These are phyloP conservation scores for Raddia guianensis DNA, from an alignment of 176 grass and related monocot species.

Conservation along the genomic window DNA sequence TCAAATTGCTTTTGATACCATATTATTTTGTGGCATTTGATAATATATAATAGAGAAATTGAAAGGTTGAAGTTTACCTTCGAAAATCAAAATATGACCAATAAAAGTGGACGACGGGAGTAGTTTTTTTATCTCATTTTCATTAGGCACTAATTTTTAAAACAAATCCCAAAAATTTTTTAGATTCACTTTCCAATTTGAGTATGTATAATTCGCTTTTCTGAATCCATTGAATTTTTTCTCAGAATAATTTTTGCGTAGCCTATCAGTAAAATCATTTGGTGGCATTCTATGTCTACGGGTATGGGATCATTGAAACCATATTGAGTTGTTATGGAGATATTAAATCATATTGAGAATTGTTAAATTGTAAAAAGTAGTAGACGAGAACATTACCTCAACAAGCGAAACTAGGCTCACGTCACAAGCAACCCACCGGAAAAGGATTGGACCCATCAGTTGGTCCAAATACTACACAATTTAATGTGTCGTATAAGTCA, in stretches of 20 bases:
- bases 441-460: slow-evolving; percentile 77
- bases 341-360: slow-evolving; percentile 20
- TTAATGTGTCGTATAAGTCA: slow-evolving; percentile 19
- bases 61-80: too few species aligned
- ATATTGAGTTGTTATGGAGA: slow-evolving; percentile 16
- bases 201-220: too few species aligned
- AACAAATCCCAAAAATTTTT: too few species aligned
- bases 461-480: slow-evolving; percentile 78
- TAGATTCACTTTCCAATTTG: too few species aligned
- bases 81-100: too few species aligned
- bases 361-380: slow-evolving; percentile 18
- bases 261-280: background rate
- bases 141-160: too few species aligned
- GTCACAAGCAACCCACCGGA: slow-evolving; percentile 91
- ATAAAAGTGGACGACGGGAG: too few species aligned
- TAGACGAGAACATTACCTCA: slow-evolving; percentile 64
- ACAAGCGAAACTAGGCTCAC: slow-evolving; percentile 81
- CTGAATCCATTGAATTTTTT: too few species aligned
- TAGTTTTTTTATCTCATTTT: too few species aligned
- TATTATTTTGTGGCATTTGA: too few species aligned
- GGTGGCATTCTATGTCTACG: background rate
- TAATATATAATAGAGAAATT: too few species aligned
- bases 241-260: background rate
- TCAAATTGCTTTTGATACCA: too few species aligned
- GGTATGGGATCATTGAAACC: background rate